Evolutionary conservation across 257 asterid species (phyloP), one percentile per base, ranked within the genome.

Genomic region (Misopates orontium): DNA sequence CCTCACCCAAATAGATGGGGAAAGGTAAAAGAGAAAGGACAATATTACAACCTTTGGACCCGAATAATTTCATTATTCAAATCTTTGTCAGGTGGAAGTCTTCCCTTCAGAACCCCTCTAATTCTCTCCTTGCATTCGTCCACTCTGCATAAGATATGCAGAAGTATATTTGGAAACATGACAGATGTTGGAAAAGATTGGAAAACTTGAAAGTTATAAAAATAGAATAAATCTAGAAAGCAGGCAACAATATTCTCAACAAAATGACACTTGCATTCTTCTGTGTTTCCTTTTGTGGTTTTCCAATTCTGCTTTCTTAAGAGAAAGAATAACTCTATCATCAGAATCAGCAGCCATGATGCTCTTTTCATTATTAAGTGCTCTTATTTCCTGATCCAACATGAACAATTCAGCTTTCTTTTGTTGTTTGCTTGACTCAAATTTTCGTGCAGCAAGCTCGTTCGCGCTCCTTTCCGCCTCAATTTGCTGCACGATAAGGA

Each of bases 81-180:
- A 77, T 93, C 97, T 81, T 83, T 93, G 71, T 88, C 95, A 66
- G 86, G 84, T 28, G 99, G 99, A 75, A 87, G 75, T 82, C 96
- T 93, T 78, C 99, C 99, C 81, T 93, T 93, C 78, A 93, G 78
- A 70, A 88, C 86, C 66, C 79, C 93, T 78, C 92, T 81, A 64
- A 93, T 74, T 73, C 79, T 84, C 67, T 86, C 99, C 80, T 82
- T 88, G 80, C 77, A 67, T 63, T 93, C 97, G 70, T 93, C 95
- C 72, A 90, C 74, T 80, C 99, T 93, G 80, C 66, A 73, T 69
- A 69, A 69, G 39, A 68, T 16, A 69, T 52, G 47, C 42, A 54
- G 53, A 82, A 64, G 22, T 19, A 32, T 15, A 66, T 54, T 70
- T 19, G 53, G 60, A 31, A 39, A 59, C 17, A 12, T 21, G 17